phyloP scores from a whole-genome alignment of 2,329 filamentous ascomycete genomes.

The Aspergillus aculeatinus region DNA sequence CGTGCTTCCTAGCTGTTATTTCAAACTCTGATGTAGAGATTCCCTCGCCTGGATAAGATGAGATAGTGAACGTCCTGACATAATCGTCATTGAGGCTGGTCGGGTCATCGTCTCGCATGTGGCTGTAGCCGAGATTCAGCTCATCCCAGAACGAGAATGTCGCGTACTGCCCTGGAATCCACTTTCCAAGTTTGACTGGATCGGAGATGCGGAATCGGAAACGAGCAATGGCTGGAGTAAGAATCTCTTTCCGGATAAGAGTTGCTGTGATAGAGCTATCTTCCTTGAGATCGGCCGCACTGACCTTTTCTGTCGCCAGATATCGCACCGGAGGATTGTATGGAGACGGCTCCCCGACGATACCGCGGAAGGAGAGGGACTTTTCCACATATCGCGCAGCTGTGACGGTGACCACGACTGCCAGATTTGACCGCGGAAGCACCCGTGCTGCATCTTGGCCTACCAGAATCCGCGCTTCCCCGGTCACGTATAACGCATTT shows the following conservation, averaged over 20 bases:
- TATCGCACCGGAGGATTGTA: conserved; percentile 75
- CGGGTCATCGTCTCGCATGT: conserved; percentile 82
- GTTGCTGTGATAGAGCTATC: conserved; percentile 47
- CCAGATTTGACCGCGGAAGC: conserved; percentile 70
- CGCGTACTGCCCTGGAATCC: conserved; percentile 73
- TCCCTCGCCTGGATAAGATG: conserved; percentile 53
- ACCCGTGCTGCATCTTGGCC: conserved; percentile 61
- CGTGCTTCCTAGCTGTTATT: conserved; percentile 69
- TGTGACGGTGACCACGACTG: conserved; percentile 64
- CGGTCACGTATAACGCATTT: conserved; percentile 72
- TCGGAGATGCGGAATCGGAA: conserved; percentile 59
- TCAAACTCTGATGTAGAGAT: conserved; percentile 57
- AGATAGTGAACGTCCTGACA: conserved; percentile 79
- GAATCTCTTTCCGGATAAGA: conserved; percentile 56
- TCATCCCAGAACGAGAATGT: conserved; percentile 71
- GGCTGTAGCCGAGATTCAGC: conserved; percentile 70
- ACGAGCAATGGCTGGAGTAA: conserved; percentile 67
- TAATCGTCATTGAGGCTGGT: conserved; percentile 80
- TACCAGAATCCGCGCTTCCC: conserved; percentile 64
- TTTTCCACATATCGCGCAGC: conserved; percentile 62
- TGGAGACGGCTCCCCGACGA: conserved; percentile 61
- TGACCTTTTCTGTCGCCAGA: conserved; percentile 58
- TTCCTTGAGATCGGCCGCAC: conserved; percentile 15
- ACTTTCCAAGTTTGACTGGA: conserved; percentile 42
- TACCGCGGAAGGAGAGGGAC: conserved; percentile 68